phyloP scores from a whole-genome alignment of 148 eudicot genomes.

The Rhododendron mucronatum region DNA sequence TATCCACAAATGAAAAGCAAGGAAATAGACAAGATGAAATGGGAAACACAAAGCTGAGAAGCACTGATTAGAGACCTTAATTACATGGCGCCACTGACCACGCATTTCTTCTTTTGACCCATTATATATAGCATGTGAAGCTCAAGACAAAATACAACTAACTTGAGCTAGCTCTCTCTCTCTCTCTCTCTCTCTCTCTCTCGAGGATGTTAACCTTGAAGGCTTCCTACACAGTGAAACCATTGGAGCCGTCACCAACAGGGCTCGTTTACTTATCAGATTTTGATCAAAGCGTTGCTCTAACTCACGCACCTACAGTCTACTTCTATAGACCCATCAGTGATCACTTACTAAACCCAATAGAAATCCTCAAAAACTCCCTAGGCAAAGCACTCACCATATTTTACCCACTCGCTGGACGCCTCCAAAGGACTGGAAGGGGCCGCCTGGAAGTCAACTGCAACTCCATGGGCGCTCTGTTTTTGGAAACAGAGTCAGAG shows the following conservation, averaged over 20 bases:
- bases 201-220: not conserved
- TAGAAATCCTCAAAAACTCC: conserved; percentile 2
- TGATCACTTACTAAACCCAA: not conserved
- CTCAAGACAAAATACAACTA: too few relatives aligned
- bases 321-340: not conserved
- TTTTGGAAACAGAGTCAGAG: conserved; percentile 33
- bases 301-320: not conserved
- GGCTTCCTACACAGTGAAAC: not conserved
- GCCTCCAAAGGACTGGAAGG: conserved; percentile 10
- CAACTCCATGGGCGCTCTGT: conserved; percentile 31
- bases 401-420: conserved; percentile 31
- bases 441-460: conserved; percentile 41
- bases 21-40: too few relatives aligned
- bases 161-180: too few relatives aligned
- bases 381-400: conserved; percentile 9
- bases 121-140: too few relatives aligned
- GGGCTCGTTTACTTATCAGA: conserved; percentile 6
- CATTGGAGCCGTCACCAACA: not conserved
- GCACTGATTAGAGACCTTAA: too few relatives aligned
- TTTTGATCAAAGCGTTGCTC: not conserved
- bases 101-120: too few relatives aligned
- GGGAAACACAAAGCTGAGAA: too few relatives aligned
- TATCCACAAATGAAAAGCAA: too few relatives aligned
- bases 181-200: too few relatives aligned
- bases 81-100: too few relatives aligned